Evolutionary conservation across 2,329 filamentous ascomycete genomes (phyloP), one percentile per base, ranked within the genome.

Genomic region (Aureobasidium zeae): DNA sequence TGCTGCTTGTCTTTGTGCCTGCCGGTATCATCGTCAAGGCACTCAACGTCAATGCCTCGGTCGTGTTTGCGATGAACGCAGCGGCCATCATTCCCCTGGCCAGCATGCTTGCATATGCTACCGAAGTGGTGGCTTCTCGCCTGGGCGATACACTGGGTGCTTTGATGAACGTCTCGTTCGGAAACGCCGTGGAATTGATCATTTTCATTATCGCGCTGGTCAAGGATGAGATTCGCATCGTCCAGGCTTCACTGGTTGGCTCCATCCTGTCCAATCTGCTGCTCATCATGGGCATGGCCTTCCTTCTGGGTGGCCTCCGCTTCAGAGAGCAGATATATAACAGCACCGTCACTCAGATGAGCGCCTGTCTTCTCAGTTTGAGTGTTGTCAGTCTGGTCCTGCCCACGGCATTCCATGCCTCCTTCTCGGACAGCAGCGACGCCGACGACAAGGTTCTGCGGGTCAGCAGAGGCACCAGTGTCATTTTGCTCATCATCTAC

Each of bases 271-370:
- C 87, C 51, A 94, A 94, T 57, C 66, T 94, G 45, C 71, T 95
- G 17, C 73, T 94, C 48, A 94, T 94, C 57, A 67, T 95, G 53
- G 88, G 88, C 56, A 94, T 94, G 86, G 80, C 81, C 46, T 94
- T 95, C 63, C 74, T 94, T 41, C 66, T 93, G 17, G 88, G 88
- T 57, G 88, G 87, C 50, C 68, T 94, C 44, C 80, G 86, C 50
- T 94, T 79, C 62, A 81, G 83, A 59, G 88, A 95, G 67, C 88
- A 94, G 76, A 81, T 95, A 50, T 95, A 94, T 67, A 95, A 94
- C 66, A 91, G 80, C 64, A 94, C 86, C 16, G 86, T 94, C 47
- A 94, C 87, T 1, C 87, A 95, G 61, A 94, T 94, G 86, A 94
- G 86, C 60, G 88, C 88, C 39, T 94, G 86, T 66, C 71, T 95